Conservation (phyloP, 1,284 basidiomycete species). For the Ceratobasidium sp. region DNA sequence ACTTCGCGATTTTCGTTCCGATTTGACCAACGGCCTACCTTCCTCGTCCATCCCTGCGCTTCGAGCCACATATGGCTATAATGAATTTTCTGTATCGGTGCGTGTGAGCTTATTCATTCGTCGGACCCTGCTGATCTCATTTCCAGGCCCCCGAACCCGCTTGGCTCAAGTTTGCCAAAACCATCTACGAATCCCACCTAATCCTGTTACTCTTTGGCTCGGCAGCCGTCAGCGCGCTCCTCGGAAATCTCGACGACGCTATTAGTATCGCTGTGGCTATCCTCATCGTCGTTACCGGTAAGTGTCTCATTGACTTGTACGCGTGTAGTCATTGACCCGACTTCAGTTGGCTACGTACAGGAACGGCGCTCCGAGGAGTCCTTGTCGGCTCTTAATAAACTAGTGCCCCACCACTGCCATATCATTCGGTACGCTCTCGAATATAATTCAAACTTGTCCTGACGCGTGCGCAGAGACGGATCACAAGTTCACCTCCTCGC, state of each 20-base stretch:
- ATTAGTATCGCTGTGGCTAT: constrained; percentile 94
- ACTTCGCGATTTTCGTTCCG: constrained; percentile 69
- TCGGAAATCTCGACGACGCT: constrained; percentile 95
- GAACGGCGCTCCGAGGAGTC: constrained; percentile 95
- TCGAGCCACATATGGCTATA: constrained; percentile 78
- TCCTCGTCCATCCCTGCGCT: constrained; percentile 70
- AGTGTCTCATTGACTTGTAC: constrained; percentile 44
- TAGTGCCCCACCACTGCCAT: constrained; percentile 95
- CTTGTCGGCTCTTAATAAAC: constrained; percentile 92
- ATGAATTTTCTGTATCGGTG: constrained; percentile 85
- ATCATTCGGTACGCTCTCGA: constrained; percentile 69
- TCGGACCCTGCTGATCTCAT: not conserved
- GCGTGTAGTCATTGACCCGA: not conserved
- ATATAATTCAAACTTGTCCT: not conserved
- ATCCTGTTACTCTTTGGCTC: constrained; percentile 90
- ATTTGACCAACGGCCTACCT: constrained; percentile 66
- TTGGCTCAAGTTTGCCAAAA: constrained; percentile 87
- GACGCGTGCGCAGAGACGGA: constrained; percentile 61
- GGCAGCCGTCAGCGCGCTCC: constrained; percentile 83
- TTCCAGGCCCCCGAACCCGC: constrained; percentile 72
- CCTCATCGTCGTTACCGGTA: constrained; percentile 89
- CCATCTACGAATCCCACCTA: constrained; percentile 91
- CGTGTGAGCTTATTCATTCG: not conserved
- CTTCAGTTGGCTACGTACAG: constrained; percentile 90
- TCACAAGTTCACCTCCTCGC: constrained; percentile 81